These are phyloP conservation scores for Mycena epipterygia DNA, from an alignment of 768 basidiomycete species.

Conservation along the genomic window DNA sequence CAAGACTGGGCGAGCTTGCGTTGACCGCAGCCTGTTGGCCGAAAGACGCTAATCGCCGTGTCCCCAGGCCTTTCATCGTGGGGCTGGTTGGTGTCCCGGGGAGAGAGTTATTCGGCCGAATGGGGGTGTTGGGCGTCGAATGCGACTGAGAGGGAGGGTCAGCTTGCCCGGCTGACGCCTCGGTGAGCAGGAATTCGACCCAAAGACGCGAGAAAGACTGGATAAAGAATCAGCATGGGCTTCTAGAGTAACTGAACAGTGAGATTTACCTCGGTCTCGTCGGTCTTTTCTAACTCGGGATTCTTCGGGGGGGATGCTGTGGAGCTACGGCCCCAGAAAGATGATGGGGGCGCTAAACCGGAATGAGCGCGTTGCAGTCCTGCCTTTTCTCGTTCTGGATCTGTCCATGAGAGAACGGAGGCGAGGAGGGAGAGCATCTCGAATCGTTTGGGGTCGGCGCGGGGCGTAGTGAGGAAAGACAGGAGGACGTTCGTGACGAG, in stretches of 20 bases:
- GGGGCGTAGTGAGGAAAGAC: constrained; percentile 89
- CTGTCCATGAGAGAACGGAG: constrained; percentile 93
- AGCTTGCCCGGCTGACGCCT: constrained; percentile 70
- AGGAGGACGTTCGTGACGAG: constrained; percentile 96
- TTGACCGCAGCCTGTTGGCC: constrained; percentile 47
- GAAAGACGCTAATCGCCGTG: constrained; percentile 56
- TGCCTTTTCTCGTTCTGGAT: constrained; percentile 91
- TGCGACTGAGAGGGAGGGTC: constrained; percentile 41
- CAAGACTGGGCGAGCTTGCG: constrained; percentile 57
- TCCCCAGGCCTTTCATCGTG: constrained; percentile 41
- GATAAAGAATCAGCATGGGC: background rate
- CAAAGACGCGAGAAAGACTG: constrained; percentile 98
- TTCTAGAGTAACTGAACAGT: background rate
- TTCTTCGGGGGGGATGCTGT: constrained; percentile 56
- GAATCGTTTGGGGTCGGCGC: constrained; percentile 94
- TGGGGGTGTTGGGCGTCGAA: constrained; percentile 33
- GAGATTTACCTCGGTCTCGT: constrained; percentile 82
- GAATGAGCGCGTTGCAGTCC: constrained; percentile 76
- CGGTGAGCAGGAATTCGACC: constrained; percentile 98
- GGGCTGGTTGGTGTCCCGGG: constrained; percentile 53
- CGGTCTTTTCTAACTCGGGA: constrained; percentile 79
- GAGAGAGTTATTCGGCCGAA: constrained; percentile 50
- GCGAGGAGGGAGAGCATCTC: constrained; percentile 94
- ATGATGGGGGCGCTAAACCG: constrained; percentile 41
- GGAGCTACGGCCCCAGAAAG: constrained; percentile 60